These are phyloP conservation scores for Obba rivulosa DNA, from an alignment of 768 basidiomycete genomes.

Conservation along the genomic window DNA sequence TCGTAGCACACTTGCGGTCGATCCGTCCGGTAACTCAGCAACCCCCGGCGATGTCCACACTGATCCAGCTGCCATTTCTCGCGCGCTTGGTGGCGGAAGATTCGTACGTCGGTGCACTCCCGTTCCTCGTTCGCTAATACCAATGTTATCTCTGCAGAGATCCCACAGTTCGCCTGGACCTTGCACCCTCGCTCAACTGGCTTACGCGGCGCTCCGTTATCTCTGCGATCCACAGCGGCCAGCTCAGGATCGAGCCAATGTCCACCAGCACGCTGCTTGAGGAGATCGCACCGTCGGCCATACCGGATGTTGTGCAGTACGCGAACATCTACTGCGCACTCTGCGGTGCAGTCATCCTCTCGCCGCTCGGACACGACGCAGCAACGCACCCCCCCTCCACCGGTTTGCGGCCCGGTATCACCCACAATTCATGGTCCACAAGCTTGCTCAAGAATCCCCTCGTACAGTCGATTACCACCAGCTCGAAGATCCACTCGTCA, in stretches of 20 bases:
- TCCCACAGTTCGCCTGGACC: constrained; percentile 85
- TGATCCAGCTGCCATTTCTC: constrained; percentile 77
- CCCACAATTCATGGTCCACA: constrained; percentile 44
- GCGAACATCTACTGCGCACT: constrained; percentile 71
- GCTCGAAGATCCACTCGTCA: constrained; percentile 21
- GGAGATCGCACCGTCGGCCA: constrained; percentile 39
- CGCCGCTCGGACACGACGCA: constrained; percentile 19
- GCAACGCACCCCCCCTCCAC: constrained; percentile 29
- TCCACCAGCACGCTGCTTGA: constrained; percentile 54
- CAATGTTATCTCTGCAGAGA: constrained; percentile 48
- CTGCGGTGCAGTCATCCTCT: constrained; percentile 60
- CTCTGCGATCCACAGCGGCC: constrained; percentile 80
- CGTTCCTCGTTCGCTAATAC: constrained; percentile 3
- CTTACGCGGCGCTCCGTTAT: constrained; percentile 82
- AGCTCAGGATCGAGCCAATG: constrained; percentile 86
- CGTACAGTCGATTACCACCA: constrained; percentile 25
- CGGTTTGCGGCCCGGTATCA: constrained; percentile 11
- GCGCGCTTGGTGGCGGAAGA: constrained; percentile 75
- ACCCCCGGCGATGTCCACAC: constrained; percentile 64
- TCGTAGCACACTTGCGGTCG: constrained; percentile 70
- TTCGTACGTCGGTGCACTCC: constrained; percentile 56
- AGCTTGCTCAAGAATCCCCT: constrained; percentile 55
- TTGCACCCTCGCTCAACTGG: constrained; percentile 94
- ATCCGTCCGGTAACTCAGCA: constrained; percentile 56
- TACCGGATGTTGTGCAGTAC: constrained; percentile 40